Evolutionary conservation across 2,329 filamentous ascomycete species (phyloP), one percentile per base, ranked within the genome.

Genomic region (Paraphoma chrysanthemicola): DNA sequence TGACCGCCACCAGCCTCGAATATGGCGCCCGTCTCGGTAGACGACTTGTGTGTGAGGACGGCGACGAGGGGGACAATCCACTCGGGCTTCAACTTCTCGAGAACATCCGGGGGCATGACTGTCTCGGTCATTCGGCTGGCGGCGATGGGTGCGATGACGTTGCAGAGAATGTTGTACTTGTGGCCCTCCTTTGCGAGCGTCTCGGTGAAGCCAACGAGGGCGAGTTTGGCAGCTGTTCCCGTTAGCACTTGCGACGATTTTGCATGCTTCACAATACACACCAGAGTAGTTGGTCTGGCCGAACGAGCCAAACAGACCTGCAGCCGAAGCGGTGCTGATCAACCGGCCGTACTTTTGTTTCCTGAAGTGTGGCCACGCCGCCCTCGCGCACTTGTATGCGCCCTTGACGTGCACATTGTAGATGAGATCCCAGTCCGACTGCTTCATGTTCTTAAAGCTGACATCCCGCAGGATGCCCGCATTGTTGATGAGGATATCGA

Each of bases 361-460:
- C 74, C 94, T 87, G 86, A 99, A 98, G 80, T 98, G 85, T 57
- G 94, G 93, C 94, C 95, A 99, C 50, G 95, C 95, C 62, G 95
- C 95, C 78, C 88, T 89, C 59, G 95, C 86, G 78, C 92, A 96
- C 87, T 97, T 98, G 86, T 96, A 99, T 72, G 93, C 90, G 69
- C 95, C 95, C 75, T 88, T 90, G 70, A 97, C 88, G 80, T 99
- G 94, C 55, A 98, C 94, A 77, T 88, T 90, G 80, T 94, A 91
- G 76, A 97, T 91, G 67, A 97, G 82, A 76, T 99, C 94, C 95
- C 95, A 99, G 79, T 99, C 95, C 75, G 90, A 81, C 78, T 99
- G 95, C 78, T 90, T 95, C 87, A 98, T 96, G 82, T 98, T 98
- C 86, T 97, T 97, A 84, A 99, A 98, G 85, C 91, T 94, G 75